Percentiles rank a stretch among this genome's conserved stretches.
These are phyloP conservation scores for Fragaria iinumae DNA, from an alignment of 306 rosid genomes.

Conservation along the genomic window DNA sequence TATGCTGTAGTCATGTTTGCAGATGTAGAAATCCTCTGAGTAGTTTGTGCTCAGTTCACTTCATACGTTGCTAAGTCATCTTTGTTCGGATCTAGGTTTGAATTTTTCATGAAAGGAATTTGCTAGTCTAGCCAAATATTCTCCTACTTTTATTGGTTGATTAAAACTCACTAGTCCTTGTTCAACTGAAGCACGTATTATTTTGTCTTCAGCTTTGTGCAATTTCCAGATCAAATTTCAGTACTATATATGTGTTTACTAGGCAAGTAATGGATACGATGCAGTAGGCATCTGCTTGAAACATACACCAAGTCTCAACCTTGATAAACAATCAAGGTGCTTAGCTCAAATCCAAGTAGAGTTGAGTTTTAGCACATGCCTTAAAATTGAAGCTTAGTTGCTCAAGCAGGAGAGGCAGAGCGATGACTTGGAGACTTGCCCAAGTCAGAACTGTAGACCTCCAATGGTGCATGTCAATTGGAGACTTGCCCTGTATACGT, in stretches of 20 bases:
- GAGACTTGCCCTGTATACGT: too few species aligned
- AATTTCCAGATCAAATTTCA: not conserved
- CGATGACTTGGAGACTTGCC: too few species aligned
- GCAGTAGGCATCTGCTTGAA: not conserved
- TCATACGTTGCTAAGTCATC: not conserved
- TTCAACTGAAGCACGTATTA: not conserved
- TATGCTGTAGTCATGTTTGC: not conserved
- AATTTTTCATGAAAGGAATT: not conserved
- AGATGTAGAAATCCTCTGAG: not conserved
- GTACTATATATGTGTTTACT: not conserved
- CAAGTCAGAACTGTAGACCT: too few species aligned
- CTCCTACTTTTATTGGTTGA: not conserved
- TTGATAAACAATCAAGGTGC: not conserved
- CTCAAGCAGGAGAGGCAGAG: not conserved
- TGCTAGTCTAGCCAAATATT: not conserved
- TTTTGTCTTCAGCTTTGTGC: not conserved
- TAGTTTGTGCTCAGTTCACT: not conserved
- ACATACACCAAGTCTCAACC: not conserved
- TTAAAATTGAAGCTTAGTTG: not conserved
- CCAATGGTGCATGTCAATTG: too few species aligned
- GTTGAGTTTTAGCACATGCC: not conserved
- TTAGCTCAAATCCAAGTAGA: not conserved
- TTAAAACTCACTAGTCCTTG: not conserved
- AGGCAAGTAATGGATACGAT: not conserved
- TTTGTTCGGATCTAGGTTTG: not conserved